A percentile compares a stretch with the other conserved stretches of the same genome.
These are phyloP conservation scores for Talaromyces pinophilus DNA, from an alignment of 2,329 filamentous ascomycete species.

Conservation along the genomic window DNA sequence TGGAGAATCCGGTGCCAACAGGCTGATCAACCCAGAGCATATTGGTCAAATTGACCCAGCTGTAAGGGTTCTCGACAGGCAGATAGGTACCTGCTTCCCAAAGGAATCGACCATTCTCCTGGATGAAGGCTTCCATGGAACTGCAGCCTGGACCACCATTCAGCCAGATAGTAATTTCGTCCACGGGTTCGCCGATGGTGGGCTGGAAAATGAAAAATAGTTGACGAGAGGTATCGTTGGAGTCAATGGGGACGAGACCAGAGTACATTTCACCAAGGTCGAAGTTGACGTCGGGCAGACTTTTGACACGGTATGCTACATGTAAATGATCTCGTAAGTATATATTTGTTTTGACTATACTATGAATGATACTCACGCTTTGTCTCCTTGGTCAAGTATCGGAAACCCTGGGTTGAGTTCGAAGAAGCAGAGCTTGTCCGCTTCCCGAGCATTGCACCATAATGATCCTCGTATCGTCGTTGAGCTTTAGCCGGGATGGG, in stretches of 20 bases:
- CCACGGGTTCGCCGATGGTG: constrained; percentile 45
- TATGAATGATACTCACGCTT: constrained; percentile 13
- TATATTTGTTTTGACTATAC: neutral
- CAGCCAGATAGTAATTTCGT: constrained; percentile 47
- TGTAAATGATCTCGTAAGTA: constrained; percentile 38
- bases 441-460: constrained; percentile 16
- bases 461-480: constrained; percentile 18
- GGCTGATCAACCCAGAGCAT: constrained; percentile 63
- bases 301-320: constrained; percentile 66
- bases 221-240: constrained; percentile 44
- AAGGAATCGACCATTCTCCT: constrained; percentile 74
- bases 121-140: constrained; percentile 68
- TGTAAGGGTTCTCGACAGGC: constrained; percentile 67
- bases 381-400: constrained; percentile 21
- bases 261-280: constrained; percentile 60
- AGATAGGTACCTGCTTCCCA: constrained; percentile 70
- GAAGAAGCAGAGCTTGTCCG: neutral
- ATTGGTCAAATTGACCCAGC: constrained; percentile 76
- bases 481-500: constrained; percentile 21
- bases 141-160: constrained; percentile 60
- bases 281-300: constrained; percentile 68
- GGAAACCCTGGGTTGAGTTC: constrained; percentile 9
- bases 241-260: constrained; percentile 57
- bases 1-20: constrained; percentile 67
- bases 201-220: constrained; percentile 56